phyloP scores from a whole-genome alignment of 192 early-diverging fungal species.

The Jimgerdemannia lactiflua region DNA sequence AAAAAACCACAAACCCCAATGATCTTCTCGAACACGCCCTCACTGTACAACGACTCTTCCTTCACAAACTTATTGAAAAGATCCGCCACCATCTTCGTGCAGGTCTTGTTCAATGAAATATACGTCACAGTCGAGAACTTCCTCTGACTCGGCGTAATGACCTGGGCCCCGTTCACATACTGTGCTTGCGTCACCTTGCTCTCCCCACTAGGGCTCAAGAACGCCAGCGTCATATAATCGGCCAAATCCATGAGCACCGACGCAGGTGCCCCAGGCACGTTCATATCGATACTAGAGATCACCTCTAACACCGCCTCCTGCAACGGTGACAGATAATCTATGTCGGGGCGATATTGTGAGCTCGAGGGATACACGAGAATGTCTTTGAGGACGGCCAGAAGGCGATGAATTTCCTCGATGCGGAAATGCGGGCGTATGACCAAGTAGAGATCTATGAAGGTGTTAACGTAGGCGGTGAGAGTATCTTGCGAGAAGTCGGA shows the following conservation, averaged over 20 bases:
- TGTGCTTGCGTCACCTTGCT: neutral
- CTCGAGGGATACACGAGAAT: constrained; percentile 64
- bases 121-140: constrained; percentile 56
- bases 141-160: constrained; percentile 22
- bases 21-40: constrained; percentile 50
- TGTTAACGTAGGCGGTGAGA: constrained; percentile 54
- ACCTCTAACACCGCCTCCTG: constrained; percentile 69
- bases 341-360: constrained; percentile 51
- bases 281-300: constrained; percentile 38
- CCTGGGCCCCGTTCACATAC: neutral
- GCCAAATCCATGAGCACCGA: constrained; percentile 37
- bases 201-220: constrained; percentile 27
- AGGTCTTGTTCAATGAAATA: constrained; percentile 70
- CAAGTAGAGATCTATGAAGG: constrained; percentile 62
- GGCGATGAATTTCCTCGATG: constrained; percentile 46
- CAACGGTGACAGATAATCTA: constrained; percentile 60
- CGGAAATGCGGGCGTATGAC: constrained; percentile 50
- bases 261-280: constrained; percentile 10
- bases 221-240: constrained; percentile 41
- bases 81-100: constrained; percentile 48
- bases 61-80: constrained; percentile 52
- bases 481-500: constrained; percentile 70
- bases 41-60: constrained; percentile 46
- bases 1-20: constrained; percentile 25
- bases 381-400: constrained; percentile 46